Conservation (phyloP, 768 basidiomycete species). For the Mrakia hoshinonis region DNA sequence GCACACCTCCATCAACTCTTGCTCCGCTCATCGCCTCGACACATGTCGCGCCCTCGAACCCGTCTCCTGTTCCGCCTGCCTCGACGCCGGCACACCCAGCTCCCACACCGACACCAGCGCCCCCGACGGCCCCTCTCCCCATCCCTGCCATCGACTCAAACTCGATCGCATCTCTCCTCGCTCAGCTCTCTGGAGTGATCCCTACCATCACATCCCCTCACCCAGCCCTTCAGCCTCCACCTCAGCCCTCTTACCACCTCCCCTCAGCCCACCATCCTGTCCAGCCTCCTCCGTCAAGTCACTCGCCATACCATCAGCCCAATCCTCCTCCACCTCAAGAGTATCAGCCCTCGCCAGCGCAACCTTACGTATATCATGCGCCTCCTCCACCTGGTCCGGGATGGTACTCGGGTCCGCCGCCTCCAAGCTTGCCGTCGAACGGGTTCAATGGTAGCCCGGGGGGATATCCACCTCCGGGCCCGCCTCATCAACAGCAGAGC, state of each 20-base stretch:
- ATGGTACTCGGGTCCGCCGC: background rate
- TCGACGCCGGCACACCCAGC: background rate
- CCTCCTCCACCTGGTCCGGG: background rate
- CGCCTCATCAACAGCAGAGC: background rate
- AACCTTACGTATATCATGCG: background rate
- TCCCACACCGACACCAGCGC: background rate
- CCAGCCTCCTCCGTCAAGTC: background rate
- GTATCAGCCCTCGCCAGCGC: background rate
- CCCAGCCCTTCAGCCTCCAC: background rate
- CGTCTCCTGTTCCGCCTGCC: background rate
- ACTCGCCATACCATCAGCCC: background rate
- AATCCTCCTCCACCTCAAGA: background rate
- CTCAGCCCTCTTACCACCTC: background rate
- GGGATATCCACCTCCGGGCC: background rate
- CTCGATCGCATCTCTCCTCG: constrained; percentile 8
- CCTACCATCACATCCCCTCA: background rate
- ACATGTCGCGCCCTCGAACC: background rate
- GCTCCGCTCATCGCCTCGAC: background rate
- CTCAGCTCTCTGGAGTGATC: background rate
- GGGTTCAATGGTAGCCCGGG: background rate
- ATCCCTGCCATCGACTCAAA: background rate
- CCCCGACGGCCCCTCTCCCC: background rate
- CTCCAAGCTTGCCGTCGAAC: no score
- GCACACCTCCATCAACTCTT: background rate
- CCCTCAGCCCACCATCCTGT: background rate